phyloP scores from a whole-genome alignment of 1,139 yeast genomes.

The Pichia inconspicua region DNA sequence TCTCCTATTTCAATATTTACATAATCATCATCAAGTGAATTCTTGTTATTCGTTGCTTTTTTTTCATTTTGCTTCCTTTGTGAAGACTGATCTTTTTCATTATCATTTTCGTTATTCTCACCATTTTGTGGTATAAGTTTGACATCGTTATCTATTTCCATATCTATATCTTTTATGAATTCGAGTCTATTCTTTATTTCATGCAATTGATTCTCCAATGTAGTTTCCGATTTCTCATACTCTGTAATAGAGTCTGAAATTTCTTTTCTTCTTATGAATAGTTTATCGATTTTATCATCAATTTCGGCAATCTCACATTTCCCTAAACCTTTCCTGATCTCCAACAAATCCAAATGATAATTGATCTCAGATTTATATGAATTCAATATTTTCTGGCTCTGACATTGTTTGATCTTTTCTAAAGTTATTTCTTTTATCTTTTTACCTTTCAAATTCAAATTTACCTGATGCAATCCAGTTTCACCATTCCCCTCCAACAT shows the following conservation, averaged over 20 bases:
- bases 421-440: constrained; percentile 27
- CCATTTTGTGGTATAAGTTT: constrained; percentile 13
- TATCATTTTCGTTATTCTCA: constrained; percentile 4
- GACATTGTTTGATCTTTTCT: constrained; percentile 35
- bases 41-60: background rate
- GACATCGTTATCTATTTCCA: background rate
- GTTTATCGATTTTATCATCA: constrained; percentile 45
- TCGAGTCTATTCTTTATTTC: constrained; percentile 35
- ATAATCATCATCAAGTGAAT: constrained; percentile 1
- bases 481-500: constrained; percentile 1
- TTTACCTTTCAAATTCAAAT: background rate
- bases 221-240: constrained; percentile 51
- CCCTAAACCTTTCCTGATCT: constrained; percentile 56
- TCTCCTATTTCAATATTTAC: constrained; percentile 7
- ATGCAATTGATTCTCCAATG: constrained; percentile 40
- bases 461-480: background rate
- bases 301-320: constrained; percentile 56
- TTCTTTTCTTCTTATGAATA: constrained; percentile 41
- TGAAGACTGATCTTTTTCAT: background rate
- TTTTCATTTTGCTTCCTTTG: background rate
- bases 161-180: constrained; percentile 26
- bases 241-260: constrained; percentile 51
- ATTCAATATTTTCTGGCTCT: constrained; percentile 32
- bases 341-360: constrained; percentile 45
- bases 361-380: constrained; percentile 34